These are phyloP conservation scores for Colletotrichum chrysophilum DNA, from an alignment of 2,329 filamentous ascomycete genomes.

Conservation along the genomic window DNA sequence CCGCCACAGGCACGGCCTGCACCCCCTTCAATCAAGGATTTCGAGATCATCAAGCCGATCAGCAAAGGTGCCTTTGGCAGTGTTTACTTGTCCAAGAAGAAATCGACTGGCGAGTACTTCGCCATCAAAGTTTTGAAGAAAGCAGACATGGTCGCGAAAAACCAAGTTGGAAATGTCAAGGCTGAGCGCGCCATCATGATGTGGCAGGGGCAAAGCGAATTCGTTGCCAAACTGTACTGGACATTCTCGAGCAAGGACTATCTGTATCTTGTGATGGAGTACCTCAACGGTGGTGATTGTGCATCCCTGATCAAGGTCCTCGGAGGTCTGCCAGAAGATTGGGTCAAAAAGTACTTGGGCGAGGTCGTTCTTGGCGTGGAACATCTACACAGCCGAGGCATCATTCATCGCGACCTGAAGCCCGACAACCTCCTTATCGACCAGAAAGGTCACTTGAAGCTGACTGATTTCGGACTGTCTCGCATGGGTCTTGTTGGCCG, in stretches of 20 bases:
- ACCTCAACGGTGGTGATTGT: constrained; percentile 96
- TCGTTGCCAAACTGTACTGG: constrained; percentile 99
- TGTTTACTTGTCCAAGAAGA: constrained; percentile 98
- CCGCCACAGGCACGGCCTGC: constrained; percentile 86
- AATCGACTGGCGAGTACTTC: constrained; percentile 97
- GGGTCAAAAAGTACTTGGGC: constrained; percentile 96
- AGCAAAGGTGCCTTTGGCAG: constrained; percentile 98
- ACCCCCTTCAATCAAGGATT: constrained; percentile 97
- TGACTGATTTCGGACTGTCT: constrained; percentile 97
- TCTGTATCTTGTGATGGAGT: constrained; percentile 98
- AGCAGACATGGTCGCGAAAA: constrained; percentile 99
- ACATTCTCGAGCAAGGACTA: constrained; percentile 99
- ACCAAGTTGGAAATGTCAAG: constrained; percentile 98
- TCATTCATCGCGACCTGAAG: constrained; percentile 96
- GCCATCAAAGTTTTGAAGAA: constrained; percentile 99
- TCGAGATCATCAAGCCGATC: constrained; percentile 99
- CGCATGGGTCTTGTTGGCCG: constrained; percentile 96
- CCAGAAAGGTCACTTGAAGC: constrained; percentile 92
- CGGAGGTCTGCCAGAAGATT: constrained; percentile 91
- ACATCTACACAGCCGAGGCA: constrained; percentile 90
- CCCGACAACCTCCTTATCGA: constrained; percentile 98
- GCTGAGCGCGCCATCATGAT: constrained; percentile 99
- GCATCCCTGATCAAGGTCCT: constrained; percentile 95
- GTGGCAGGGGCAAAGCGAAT: constrained; percentile 99
- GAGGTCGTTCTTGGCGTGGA: constrained; percentile 98